Conservation (phyloP, 1,139 yeast species). For the Candida buenavistaensis region DNA sequence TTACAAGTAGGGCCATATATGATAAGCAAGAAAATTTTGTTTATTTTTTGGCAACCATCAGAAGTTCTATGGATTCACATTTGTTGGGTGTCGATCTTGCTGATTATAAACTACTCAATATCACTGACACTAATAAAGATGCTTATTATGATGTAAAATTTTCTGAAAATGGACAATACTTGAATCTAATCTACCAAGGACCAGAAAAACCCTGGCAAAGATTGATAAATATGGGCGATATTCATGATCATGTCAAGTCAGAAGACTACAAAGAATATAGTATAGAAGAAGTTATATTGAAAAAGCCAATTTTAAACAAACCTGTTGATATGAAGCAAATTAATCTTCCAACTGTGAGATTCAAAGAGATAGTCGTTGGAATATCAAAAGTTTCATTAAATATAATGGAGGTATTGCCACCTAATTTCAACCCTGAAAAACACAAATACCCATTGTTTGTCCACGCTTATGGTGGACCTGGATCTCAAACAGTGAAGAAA, state of each 20-base stretch:
- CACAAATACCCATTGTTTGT: constrained; percentile 78
- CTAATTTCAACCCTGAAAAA: constrained; percentile 52
- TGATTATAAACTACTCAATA: constrained; percentile 14
- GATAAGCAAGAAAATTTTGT: constrained; percentile 52
- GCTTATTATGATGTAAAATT: constrained; percentile 39
- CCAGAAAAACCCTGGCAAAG: constrained; percentile 70
- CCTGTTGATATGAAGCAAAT: constrained; percentile 28
- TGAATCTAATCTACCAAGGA: constrained; percentile 56
- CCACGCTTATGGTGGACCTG: constrained; percentile 93
- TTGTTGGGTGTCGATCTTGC: constrained; percentile 27
- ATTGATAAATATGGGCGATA: constrained; percentile 45
- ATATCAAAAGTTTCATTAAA: constrained; percentile 49
- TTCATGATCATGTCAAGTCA: constrained; percentile 22
- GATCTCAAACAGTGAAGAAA: constrained; percentile 70
- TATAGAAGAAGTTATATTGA: constrained; percentile 21
- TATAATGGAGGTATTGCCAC: constrained; percentile 75
- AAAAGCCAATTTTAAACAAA: constrained; percentile 29
- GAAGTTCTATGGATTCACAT: constrained; percentile 31
- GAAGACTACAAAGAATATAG: constrained; percentile 9
- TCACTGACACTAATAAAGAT: constrained; percentile 24
- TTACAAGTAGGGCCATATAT: constrained; percentile 42
- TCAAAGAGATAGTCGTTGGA: constrained; percentile 48
- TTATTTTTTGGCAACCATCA: constrained; percentile 63
- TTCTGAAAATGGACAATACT: constrained; percentile 57
- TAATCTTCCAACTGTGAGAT: constrained; percentile 57